Evolutionary conservation across 345 rosid species (phyloP).

Genomic region (Arabidopsis arenosa): DNA sequence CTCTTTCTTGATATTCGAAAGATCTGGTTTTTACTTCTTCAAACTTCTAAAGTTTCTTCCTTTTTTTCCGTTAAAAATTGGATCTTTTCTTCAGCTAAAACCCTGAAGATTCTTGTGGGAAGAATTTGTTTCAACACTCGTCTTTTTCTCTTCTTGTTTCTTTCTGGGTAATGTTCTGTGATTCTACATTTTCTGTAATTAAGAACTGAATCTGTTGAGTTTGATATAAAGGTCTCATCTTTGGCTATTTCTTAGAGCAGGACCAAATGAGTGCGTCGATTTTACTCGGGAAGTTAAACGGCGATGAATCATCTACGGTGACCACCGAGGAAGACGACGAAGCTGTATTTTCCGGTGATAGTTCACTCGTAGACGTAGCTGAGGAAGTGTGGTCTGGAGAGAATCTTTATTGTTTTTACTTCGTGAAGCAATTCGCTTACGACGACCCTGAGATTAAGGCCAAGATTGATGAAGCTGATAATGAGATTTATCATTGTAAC

Average conservation of each 20-base stretch:
- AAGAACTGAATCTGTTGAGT: neutral
- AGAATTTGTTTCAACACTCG: conserved; percentile 6
- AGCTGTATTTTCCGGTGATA: conserved; percentile 50
- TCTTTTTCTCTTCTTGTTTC: neutral
- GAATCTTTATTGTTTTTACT: conserved; percentile 62
- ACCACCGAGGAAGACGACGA: conserved; percentile 51
- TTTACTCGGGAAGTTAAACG: conserved; percentile 30
- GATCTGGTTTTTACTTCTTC: conserved; percentile 23
- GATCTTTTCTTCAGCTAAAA: conserved; percentile 25
- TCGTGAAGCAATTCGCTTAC: conserved; percentile 54
- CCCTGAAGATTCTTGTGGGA: neutral
- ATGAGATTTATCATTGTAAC: conserved; percentile 60
- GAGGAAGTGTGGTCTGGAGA: conserved; percentile 73
- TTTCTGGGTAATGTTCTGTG: neutral
- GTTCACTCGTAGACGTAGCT: conserved; percentile 52
- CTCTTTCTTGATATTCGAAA: conserved; percentile 11
- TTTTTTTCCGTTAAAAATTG: neutral
- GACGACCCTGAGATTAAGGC: conserved; percentile 75
- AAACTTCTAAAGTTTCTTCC: neutral
- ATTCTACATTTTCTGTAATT: neutral
- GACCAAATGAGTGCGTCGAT: conserved; percentile 34
- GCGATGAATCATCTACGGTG: conserved; percentile 37
- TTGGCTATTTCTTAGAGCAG: conserved; percentile 18
- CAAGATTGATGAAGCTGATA: conserved; percentile 68
- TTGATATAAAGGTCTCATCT: conserved; percentile 23